Percentiles rank a stretch among this genome's conserved stretches.
phyloP scores from a whole-genome alignment of 2,329 filamentous ascomycete species.

The Aspergillus persii region DNA sequence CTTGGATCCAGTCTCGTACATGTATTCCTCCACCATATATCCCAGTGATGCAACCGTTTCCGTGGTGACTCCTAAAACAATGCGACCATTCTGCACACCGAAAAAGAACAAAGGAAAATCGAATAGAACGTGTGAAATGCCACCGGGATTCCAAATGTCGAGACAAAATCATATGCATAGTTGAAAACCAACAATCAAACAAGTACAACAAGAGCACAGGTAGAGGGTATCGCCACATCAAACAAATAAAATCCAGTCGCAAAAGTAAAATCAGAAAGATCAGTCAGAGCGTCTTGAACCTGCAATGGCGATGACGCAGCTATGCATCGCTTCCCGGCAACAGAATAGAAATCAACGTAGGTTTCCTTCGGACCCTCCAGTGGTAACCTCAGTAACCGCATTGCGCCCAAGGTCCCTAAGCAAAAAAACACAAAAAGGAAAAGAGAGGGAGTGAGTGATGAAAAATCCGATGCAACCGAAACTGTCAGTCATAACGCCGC shows the following conservation, averaged over 20 bases:
- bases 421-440: slow-evolving; percentile 6
- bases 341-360: slow-evolving; percentile 7
- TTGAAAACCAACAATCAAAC: slow-evolving; percentile 8
- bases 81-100: slow-evolving; percentile 19
- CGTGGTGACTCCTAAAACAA: slow-evolving; percentile 19
- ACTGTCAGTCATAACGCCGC: slow-evolving; percentile 17
- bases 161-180: slow-evolving; percentile 8
- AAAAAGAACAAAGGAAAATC: not conserved
- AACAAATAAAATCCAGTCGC: slow-evolving; percentile 18
- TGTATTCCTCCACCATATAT: slow-evolving; percentile 17
- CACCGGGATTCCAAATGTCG: slow-evolving; percentile 11
- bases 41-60: slow-evolving; percentile 19
- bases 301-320: slow-evolving; percentile 1
- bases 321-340: slow-evolving; percentile 9
- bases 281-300: slow-evolving; percentile 6
- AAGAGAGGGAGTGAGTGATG: not conserved
- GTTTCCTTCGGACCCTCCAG: slow-evolving; percentile 11
- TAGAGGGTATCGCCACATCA: slow-evolving; percentile 27
- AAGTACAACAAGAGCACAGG: slow-evolving; percentile 12
- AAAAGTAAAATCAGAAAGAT: slow-evolving; percentile 14
- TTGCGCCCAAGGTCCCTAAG: slow-evolving; percentile 12
- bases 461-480: slow-evolving; percentile 3
- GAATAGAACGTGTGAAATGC: slow-evolving; percentile 7
- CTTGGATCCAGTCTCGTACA: slow-evolving; percentile 4
- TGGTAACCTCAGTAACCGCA: slow-evolving; percentile 10